phyloP scores from a whole-genome alignment of 495 filamentous ascomycete genomes.

The Xylaria flabelliformis region DNA sequence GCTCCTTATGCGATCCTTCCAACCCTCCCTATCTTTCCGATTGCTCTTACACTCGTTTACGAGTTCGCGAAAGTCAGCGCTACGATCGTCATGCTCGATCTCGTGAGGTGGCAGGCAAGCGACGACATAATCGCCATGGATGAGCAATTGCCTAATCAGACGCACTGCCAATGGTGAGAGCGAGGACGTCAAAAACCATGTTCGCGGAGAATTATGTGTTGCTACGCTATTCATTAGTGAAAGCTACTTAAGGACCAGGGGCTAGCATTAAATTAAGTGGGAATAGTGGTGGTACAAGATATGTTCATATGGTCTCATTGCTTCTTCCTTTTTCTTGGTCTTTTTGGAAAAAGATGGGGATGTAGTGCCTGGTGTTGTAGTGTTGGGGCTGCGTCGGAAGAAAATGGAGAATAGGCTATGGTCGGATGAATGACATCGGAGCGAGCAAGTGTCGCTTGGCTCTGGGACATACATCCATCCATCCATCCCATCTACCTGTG shows the following conservation, averaged over 20 bases:
- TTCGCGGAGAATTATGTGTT: conserved; percentile 65
- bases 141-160: conserved; percentile 75
- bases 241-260: conserved; percentile 19
- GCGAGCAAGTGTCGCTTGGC: conserved; percentile 9
- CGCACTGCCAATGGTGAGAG: conserved; percentile 77
- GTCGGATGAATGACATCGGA: background rate
- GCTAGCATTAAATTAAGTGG: conserved; percentile 23
- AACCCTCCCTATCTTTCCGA: conserved; percentile 61
- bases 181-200: conserved; percentile 89
- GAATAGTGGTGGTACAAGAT: background rate
- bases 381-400: conserved; percentile 9
- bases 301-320: conserved; percentile 6
- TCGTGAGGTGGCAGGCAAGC: conserved; percentile 76
- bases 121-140: conserved; percentile 85
- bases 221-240: conserved; percentile 53
- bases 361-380: background rate
- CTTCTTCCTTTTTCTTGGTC: background rate
- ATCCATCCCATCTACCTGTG: conserved; percentile 10
- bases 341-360: conserved; percentile 6
- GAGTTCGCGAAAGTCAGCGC: conserved; percentile 61
- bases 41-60: conserved; percentile 64
- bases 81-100: conserved; percentile 64
- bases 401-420: conserved; percentile 1
- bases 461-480: conserved; percentile 5
- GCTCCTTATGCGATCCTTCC: conserved; percentile 63